These are phyloP conservation scores for Ustilago shanxiensis DNA, from an alignment of 1,284 basidiomycete genomes.

Conservation along the genomic window DNA sequence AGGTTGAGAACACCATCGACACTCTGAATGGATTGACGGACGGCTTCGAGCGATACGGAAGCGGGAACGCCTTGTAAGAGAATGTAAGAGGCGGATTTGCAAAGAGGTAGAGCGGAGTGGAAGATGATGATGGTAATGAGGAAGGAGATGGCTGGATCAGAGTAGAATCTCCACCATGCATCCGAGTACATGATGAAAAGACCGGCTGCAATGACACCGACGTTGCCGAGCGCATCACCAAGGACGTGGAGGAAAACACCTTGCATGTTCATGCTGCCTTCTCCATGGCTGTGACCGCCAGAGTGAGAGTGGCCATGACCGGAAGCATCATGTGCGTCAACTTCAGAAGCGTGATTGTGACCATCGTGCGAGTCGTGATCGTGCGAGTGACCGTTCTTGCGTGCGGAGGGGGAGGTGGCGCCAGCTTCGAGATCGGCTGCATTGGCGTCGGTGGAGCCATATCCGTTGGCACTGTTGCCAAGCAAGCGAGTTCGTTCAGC, in stretches of 20 bases:
- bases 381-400: constrained; percentile 52
- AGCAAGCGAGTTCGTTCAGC: constrained; percentile 36
- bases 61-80: constrained; percentile 95
- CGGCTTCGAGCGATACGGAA: constrained; percentile 86
- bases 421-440: constrained; percentile 54
- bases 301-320: constrained; percentile 76
- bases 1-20: constrained; percentile 90
- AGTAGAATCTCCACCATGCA: constrained; percentile 78
- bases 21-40: constrained; percentile 81
- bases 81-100: constrained; percentile 94
- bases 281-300: constrained; percentile 64
- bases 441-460: constrained; percentile 40
- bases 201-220: constrained; percentile 95
- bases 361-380: constrained; percentile 36
- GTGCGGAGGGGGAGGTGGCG: constrained; percentile 42
- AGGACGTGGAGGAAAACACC: constrained; percentile 94
- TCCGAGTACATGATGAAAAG: constrained; percentile 72
- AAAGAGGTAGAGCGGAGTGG: constrained; percentile 91
- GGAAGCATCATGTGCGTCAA: constrained; percentile 60
- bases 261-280: constrained; percentile 95
- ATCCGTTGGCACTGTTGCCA: constrained; percentile 33
- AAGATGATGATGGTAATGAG: constrained; percentile 97
- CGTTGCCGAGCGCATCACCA: constrained; percentile 93
- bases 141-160: constrained; percentile 92
- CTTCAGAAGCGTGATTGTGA: constrained; percentile 49